Evolutionary conservation across 106 monocot genomes (phyloP).

Genomic region (Dendrobium nobile): DNA sequence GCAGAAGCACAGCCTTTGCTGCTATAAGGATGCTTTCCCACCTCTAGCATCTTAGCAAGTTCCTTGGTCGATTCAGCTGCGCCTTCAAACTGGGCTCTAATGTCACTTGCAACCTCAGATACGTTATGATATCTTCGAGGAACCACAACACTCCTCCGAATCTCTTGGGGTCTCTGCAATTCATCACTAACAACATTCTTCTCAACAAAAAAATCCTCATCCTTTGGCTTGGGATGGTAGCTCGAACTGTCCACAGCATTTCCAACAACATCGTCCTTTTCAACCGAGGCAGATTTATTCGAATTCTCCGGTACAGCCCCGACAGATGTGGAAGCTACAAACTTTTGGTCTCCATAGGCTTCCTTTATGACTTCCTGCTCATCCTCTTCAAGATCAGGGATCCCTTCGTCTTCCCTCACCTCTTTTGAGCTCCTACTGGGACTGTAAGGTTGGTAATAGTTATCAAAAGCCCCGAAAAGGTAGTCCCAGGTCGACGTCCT

Average conservation of each 20-base stretch:
- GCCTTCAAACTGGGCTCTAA: slow-evolving; percentile 43
- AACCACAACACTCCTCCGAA: slow-evolving; percentile 15
- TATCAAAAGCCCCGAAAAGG: slow-evolving; percentile 51
- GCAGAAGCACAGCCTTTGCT: slow-evolving; percentile 29
- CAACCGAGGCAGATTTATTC: slow-evolving; percentile 1
- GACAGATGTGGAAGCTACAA: slow-evolving; percentile 21
- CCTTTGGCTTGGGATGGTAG: slow-evolving; percentile 7
- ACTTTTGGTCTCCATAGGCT: slow-evolving; percentile 58
- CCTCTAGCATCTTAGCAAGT: slow-evolving; percentile 45
- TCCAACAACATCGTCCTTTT: slow-evolving; percentile 17
- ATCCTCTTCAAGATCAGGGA: slow-evolving; percentile 86
- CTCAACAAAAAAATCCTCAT: slow-evolving; percentile 37
- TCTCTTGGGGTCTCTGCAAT: slow-evolving; percentile 10
- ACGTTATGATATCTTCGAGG: slow-evolving; percentile 13
- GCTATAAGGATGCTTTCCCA: slow-evolving; percentile 47
- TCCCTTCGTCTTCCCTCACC: slow-evolving; percentile 88
- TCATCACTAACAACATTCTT: slow-evolving; percentile 48
- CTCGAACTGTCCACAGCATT: slow-evolving; percentile 15
- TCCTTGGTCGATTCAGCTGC: slow-evolving; percentile 31
- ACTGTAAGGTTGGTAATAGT: slow-evolving; percentile 42
- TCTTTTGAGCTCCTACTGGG: slow-evolving; percentile 79
- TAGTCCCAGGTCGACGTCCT: slow-evolving; percentile 73
- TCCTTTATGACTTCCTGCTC: slow-evolving; percentile 64
- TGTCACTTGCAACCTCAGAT: slow-evolving; percentile 31
- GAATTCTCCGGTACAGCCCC: background rate